Conservation (phyloP, 495 filamentous ascomycete species). For the Geoglossum glabrum region DNA sequence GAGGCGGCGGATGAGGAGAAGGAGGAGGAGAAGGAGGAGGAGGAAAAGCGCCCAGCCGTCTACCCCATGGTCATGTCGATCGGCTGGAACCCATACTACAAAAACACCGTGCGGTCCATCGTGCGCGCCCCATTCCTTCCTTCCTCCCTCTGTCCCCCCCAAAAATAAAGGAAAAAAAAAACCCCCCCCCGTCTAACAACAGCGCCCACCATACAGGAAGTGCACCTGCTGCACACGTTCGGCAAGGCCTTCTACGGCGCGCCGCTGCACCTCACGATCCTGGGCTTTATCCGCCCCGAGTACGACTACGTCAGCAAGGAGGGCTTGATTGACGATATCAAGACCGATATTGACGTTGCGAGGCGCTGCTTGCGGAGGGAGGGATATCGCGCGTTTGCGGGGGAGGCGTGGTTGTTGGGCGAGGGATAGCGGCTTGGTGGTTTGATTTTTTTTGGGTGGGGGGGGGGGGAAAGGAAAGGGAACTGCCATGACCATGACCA, state of each 20-base stretch:
- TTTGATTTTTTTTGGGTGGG: background rate
- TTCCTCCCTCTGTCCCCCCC: background rate
- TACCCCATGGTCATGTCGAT: slow-evolving; percentile 87
- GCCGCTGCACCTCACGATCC: slow-evolving; percentile 53
- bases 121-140: slow-evolving; percentile 15
- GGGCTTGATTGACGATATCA: slow-evolving; percentile 70
- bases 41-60: slow-evolving; percentile 17
- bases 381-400: slow-evolving; percentile 38
- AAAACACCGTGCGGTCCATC: slow-evolving; percentile 60
- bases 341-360: slow-evolving; percentile 70
- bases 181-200: too few relatives aligned
- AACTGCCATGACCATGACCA: too few relatives aligned
- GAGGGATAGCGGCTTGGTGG: background rate
- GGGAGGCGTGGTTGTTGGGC: slow-evolving; percentile 19
- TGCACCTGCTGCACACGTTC: slow-evolving; percentile 69
- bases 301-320: slow-evolving; percentile 72
- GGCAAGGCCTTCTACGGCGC: slow-evolving; percentile 64
- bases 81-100: slow-evolving; percentile 91
- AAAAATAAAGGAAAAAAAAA: too few relatives aligned
- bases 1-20: too few relatives aligned
- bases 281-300: slow-evolving; percentile 79
- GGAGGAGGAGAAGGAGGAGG: background rate
- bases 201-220: too few relatives aligned
- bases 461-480: too few relatives aligned
- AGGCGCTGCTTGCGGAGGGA: slow-evolving; percentile 46